Percentiles rank a stretch among this genome's conserved stretches.
phyloP scores from a whole-genome alignment of 2,329 filamentous ascomycete genomes.

The Dactylellina cionopaga region DNA sequence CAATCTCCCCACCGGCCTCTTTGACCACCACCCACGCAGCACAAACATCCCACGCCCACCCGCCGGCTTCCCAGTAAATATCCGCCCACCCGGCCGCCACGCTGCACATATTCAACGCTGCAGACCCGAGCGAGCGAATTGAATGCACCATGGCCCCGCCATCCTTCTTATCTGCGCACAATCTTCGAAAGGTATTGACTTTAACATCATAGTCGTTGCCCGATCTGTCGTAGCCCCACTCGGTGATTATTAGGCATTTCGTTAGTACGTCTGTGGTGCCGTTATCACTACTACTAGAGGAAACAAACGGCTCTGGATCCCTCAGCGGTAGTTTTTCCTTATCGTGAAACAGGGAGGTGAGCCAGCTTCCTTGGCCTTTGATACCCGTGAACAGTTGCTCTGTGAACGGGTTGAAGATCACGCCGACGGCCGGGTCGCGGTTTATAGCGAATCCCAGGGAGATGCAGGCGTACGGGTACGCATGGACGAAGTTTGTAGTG shows the following conservation, averaged over 20 bases:
- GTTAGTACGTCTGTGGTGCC: conserved; percentile 60
- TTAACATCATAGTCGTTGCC: conserved; percentile 70
- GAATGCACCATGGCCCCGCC: conserved; percentile 72
- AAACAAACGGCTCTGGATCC: conserved; percentile 64
- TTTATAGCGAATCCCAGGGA: conserved; percentile 69
- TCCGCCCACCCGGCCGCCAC: conserved; percentile 70
- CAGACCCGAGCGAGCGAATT: conserved; percentile 68
- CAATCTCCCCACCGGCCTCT: conserved; percentile 70
- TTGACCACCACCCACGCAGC: conserved; percentile 71
- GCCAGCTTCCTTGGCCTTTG: conserved; percentile 67
- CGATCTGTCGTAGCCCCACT: conserved; percentile 70
- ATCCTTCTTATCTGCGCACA: conserved; percentile 64
- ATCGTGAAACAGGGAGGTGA: conserved; percentile 55
- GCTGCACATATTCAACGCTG: conserved; percentile 71
- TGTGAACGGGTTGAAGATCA: conserved; percentile 72
- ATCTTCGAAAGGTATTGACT: conserved; percentile 65
- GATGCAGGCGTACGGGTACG: conserved; percentile 69
- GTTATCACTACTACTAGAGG: conserved; percentile 37
- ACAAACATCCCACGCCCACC: conserved; percentile 74
- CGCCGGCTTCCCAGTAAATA: conserved; percentile 73
- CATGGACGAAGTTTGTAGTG: conserved; percentile 73
- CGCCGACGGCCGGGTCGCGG: conserved; percentile 66
- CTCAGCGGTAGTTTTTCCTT: conserved; percentile 17
- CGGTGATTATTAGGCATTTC: conserved; percentile 68
- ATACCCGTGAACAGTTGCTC: conserved; percentile 68